A percentile compares a stretch with the other conserved stretches of the same genome.
Conservation (phyloP, 2,329 filamentous ascomycete genomes). For the Fonsecaea multimorphosa region DNA sequence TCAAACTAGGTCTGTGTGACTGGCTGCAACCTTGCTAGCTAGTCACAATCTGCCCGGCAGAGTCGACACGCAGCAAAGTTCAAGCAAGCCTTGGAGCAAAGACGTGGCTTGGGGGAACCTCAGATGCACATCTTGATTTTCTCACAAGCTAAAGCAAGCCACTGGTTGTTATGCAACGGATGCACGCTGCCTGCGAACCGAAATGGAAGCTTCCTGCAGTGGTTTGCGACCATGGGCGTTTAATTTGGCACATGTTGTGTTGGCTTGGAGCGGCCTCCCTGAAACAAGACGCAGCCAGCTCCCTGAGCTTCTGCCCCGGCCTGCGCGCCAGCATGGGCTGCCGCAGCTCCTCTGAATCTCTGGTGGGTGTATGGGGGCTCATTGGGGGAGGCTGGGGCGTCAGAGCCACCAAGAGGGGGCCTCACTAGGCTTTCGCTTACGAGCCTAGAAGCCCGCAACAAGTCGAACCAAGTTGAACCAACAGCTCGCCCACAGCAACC, state of each 20-base stretch:
- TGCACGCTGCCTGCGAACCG: neutral
- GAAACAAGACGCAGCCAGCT: conserved; percentile 3
- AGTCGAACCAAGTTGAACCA: conserved; percentile 4
- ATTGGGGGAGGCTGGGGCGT: neutral
- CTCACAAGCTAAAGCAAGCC: conserved; percentile 7
- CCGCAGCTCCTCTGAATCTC: neutral
- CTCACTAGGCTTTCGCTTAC: conserved; percentile 8
- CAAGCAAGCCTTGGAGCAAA: neutral
- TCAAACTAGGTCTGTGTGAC: neutral
- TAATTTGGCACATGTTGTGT: conserved; percentile 6
- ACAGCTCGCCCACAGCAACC: conserved; percentile 14
- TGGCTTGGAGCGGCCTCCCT: conserved; percentile 5
- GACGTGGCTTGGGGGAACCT: neutral
- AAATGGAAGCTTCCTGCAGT: conserved; percentile 4
- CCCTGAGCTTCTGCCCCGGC: neutral
- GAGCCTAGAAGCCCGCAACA: neutral
- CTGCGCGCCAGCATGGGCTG: neutral
- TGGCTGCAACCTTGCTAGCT: neutral
- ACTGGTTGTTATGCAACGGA: neutral
- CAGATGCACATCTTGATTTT: neutral
- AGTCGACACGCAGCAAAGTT: neutral
- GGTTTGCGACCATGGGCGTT: neutral
- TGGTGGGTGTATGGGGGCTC: neutral
- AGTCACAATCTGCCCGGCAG: neutral
- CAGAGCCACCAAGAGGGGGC: neutral